Percentiles rank a stretch among this genome's conserved stretches.
Evolutionary conservation across 805 yeast species (phyloP).

Genomic region (Yarrowia divulgata): DNA sequence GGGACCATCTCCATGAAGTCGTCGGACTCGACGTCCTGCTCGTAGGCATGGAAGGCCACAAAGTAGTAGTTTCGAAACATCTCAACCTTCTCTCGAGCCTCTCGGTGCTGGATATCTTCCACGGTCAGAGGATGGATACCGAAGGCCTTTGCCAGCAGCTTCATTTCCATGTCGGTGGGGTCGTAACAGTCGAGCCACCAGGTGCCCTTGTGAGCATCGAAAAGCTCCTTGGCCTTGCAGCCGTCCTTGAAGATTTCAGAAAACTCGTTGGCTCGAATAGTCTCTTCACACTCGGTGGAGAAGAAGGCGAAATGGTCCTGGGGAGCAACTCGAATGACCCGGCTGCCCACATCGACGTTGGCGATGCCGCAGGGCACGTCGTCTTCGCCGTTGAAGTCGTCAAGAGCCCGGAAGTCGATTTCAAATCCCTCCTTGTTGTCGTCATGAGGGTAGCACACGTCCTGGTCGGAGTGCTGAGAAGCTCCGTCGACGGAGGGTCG

Average conservation of each 20-base stretch:
- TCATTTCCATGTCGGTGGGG: conserved; percentile 96
- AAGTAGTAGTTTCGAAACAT: conserved; percentile 87
- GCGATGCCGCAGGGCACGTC: conserved; percentile 9
- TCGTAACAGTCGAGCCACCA: conserved; percentile 98
- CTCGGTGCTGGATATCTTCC: conserved; percentile 96
- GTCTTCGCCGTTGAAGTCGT: conserved; percentile 14
- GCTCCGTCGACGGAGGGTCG: conserved; percentile 37
- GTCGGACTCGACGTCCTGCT: conserved; percentile 79
- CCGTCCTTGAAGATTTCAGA: conserved; percentile 70
- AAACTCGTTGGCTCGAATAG: conserved; percentile 87
- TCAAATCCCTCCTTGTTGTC: conserved; percentile 37
- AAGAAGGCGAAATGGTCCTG: conserved; percentile 88
- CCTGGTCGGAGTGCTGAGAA: conserved; percentile 38
- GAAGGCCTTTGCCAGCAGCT: conserved; percentile 87
- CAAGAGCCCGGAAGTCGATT: conserved; percentile 23
- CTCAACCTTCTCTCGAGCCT: conserved; percentile 96
- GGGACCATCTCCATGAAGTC: conserved; percentile 75
- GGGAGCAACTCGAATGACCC: conserved; percentile 45
- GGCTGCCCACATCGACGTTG: not conserved
- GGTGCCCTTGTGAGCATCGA: conserved; percentile 80
- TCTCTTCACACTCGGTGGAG: conserved; percentile 80
- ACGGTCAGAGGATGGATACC: conserved; percentile 98
- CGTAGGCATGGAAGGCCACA: conserved; percentile 97
- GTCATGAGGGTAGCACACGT: conserved; percentile 40
- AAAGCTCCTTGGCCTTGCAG: conserved; percentile 70